Evolutionary conservation across 768 basidiomycete species (phyloP).

Genomic region (Mycena galericulata): DNA sequence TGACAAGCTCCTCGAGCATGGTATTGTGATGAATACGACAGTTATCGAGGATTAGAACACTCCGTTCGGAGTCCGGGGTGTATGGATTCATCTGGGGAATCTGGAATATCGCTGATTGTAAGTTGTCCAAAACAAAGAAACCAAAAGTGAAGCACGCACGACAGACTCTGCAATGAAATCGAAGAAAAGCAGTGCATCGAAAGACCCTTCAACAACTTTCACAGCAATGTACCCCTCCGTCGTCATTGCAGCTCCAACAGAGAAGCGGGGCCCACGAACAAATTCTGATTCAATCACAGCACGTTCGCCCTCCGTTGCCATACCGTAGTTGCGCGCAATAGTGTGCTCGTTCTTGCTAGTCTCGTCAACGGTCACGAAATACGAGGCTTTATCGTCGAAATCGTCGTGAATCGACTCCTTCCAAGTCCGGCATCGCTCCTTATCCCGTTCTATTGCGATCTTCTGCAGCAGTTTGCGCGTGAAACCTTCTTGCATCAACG

Average conservation of each 20-base stretch:
- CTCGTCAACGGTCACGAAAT: neutral
- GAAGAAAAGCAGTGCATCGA: neutral
- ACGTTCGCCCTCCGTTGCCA: neutral
- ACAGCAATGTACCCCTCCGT: neutral
- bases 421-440: neutral
- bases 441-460: neutral
- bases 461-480: neutral
- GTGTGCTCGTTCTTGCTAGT: neutral
- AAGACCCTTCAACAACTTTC: neutral
- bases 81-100: neutral
- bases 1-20: neutral
- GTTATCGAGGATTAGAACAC: neutral
- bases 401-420: neutral
- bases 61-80: neutral
- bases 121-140: neutral
- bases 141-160: neutral
- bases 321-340: neutral
- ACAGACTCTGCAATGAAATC: constrained; percentile 1
- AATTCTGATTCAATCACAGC: neutral
- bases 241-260: neutral
- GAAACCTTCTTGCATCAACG: neutral
- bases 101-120: neutral
- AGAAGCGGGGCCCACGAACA: neutral
- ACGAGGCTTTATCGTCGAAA: neutral
- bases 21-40: neutral